Evolutionary conservation across 2,329 filamentous ascomycete species (phyloP).

Genomic region (Alternaria panax): DNA sequence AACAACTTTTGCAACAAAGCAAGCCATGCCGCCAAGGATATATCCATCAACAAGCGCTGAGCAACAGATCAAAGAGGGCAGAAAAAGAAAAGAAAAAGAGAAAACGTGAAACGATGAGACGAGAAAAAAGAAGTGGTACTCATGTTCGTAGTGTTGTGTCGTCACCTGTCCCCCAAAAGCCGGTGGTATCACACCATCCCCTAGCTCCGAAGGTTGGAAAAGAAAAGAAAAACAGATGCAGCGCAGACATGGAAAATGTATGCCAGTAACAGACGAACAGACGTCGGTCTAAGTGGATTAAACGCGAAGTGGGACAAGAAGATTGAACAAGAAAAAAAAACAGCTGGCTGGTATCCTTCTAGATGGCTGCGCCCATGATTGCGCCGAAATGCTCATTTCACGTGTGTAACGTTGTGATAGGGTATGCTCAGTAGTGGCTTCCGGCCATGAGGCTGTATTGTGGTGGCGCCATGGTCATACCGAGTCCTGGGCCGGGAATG

Average conservation of each 20-base stretch:
- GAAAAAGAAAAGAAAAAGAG: constrained; percentile 1
- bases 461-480: constrained; percentile 53
- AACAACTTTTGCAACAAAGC: constrained; percentile 5
- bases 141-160: constrained; percentile 29
- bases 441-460: constrained; percentile 54
- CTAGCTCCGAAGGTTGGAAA: constrained; percentile 10
- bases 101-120: constrained; percentile 11
- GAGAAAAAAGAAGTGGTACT: constrained; percentile 17
- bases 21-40: constrained; percentile 4
- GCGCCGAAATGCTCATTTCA: constrained; percentile 37
- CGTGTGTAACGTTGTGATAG: constrained; percentile 29
- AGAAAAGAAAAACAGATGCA: constrained; percentile 23
- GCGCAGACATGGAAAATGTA: constrained; percentile 26
- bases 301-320: constrained; percentile 21
- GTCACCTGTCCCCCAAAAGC: constrained; percentile 18
- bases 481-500: constrained; percentile 44
- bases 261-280: constrained; percentile 24
- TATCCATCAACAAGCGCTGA: constrained; percentile 1
- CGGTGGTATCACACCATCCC: constrained; percentile 20
- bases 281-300: constrained; percentile 36
- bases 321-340: constrained; percentile 29
- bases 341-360: constrained; percentile 30
- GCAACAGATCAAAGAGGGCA: not conserved
- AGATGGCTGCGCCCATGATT: constrained; percentile 28
- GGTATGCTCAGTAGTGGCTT: constrained; percentile 51